These are phyloP conservation scores for Cyclotella cryptica DNA, from an alignment of 108 stramenopile genomes.

Conservation along the genomic window DNA sequence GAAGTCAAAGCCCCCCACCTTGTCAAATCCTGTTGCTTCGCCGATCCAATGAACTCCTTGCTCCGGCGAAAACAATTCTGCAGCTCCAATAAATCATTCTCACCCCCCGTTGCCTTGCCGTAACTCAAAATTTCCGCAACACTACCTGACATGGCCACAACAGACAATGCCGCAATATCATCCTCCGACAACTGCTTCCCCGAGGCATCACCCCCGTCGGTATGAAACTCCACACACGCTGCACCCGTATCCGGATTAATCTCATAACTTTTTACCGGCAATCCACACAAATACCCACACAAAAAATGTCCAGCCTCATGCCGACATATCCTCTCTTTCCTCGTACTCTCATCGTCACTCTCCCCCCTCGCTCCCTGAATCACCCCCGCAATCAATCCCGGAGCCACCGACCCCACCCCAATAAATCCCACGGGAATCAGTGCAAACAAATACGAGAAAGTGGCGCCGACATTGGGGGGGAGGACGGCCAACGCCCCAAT, in stretches of 20 bases:
- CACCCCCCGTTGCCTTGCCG: conserved; percentile 71
- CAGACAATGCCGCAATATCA: conserved; percentile 72
- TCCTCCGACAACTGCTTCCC: conserved; percentile 55
- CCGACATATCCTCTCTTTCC: conserved; percentile 68
- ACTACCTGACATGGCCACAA: conserved; percentile 82
- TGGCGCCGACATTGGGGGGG: conserved; percentile 82
- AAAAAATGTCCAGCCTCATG: conserved; percentile 90
- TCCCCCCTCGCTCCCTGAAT: conserved; percentile 56
- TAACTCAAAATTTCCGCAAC: conserved; percentile 81
- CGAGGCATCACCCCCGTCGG: conserved; percentile 32
- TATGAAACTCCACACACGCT: conserved; percentile 81
- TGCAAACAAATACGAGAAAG: conserved; percentile 82
- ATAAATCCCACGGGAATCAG: conserved; percentile 83
- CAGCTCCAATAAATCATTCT: conserved; percentile 79
- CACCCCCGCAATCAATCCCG: conserved; percentile 70
- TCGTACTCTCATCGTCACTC: conserved; percentile 46
- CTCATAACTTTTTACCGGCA: conserved; percentile 75
- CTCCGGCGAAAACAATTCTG: conserved; percentile 69
- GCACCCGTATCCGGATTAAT: conserved; percentile 60
- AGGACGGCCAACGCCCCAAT: conserved; percentile 68
- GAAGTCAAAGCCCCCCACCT: conserved; percentile 87
- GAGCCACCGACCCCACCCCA: conserved; percentile 76
- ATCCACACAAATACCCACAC: conserved; percentile 83
- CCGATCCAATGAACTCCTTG: conserved; percentile 82
- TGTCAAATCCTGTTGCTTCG: conserved; percentile 88